Percentiles rank a stretch among this genome's conserved stretches.
These are phyloP conservation scores for Cymbopogon flexuosus DNA, from an alignment of 202 grass and related monocot species.

Conservation along the genomic window DNA sequence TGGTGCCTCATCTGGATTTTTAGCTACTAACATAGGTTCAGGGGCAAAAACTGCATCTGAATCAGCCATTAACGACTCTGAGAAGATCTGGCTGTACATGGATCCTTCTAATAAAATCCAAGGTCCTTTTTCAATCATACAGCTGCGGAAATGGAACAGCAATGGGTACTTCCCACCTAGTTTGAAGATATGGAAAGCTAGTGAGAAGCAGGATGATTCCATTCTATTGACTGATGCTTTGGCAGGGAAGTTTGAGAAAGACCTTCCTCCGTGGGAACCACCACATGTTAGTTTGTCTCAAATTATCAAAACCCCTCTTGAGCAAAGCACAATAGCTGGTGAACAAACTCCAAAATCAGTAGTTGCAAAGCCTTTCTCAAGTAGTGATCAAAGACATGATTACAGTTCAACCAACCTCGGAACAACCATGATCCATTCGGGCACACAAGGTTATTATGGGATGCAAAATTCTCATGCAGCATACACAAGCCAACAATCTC, in stretches of 20 bases:
- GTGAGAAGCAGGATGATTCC: conserved; percentile 81
- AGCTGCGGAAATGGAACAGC: conserved; percentile 86
- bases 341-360: conserved; percentile 37
- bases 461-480: conserved; percentile 42
- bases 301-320: conserved; percentile 22
- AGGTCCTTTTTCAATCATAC: conserved; percentile 86
- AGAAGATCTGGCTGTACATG: conserved; percentile 91
- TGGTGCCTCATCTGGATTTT: conserved; percentile 33
- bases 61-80: conserved; percentile 52
- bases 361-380: conserved; percentile 39
- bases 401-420: conserved; percentile 36
- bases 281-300: conserved; percentile 38
- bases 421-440: conserved; percentile 35
- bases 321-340: conserved; percentile 30
- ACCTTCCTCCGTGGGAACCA: conserved; percentile 53
- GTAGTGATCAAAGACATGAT: conserved; percentile 35
- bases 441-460: conserved; percentile 43
- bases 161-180: conserved; percentile 83
- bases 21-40: conserved; percentile 11
- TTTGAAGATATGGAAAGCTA: conserved; percentile 80
- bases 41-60: conserved; percentile 23
- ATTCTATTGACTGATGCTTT: conserved; percentile 85
- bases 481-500: conserved; percentile 43
- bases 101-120: conserved; percentile 90
- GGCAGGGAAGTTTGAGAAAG: conserved; percentile 79